Conservation (phyloP, 768 basidiomycete species). For the Rhodotorula taiwanensis region DNA sequence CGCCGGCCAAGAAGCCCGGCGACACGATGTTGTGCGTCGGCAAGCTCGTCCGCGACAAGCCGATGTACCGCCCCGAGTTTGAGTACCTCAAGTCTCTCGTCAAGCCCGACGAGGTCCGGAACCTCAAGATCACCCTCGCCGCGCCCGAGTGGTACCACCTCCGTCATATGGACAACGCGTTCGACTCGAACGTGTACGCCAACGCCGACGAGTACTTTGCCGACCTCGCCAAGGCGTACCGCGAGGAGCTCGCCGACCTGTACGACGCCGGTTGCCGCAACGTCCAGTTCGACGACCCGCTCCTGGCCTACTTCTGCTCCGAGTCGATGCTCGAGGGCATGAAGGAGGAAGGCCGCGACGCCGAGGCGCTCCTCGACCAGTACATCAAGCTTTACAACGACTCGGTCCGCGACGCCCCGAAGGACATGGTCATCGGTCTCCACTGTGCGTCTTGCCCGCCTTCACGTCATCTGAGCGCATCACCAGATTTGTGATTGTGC, state of each 20-base stretch:
- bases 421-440: constrained; percentile 41
- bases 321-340: constrained; percentile 55
- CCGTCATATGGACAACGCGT: constrained; percentile 39
- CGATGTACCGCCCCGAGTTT: constrained; percentile 39
- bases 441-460: constrained; percentile 17
- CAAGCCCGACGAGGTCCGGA: constrained; percentile 48
- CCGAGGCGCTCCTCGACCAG: constrained; percentile 59
- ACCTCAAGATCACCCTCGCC: constrained; percentile 65
- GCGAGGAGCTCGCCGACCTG: constrained; percentile 49
- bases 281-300: constrained; percentile 52
- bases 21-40: constrained; percentile 32
- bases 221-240: constrained; percentile 52
- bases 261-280: constrained; percentile 50
- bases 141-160: constrained; percentile 53
- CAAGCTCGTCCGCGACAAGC: constrained; percentile 36
- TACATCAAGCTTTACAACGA: constrained; percentile 57
- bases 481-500: too few relatives aligned
- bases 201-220: constrained; percentile 57
- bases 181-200: constrained; percentile 53
- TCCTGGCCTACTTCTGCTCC: constrained; percentile 60
- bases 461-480: neutral
- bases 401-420: constrained; percentile 35
- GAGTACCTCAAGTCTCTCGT: constrained; percentile 32
- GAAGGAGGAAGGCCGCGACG: constrained; percentile 57
- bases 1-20: constrained; percentile 26